Evolutionary conservation across 257 asterid genomes (phyloP).

Genomic region (Agastache rugosa): DNA sequence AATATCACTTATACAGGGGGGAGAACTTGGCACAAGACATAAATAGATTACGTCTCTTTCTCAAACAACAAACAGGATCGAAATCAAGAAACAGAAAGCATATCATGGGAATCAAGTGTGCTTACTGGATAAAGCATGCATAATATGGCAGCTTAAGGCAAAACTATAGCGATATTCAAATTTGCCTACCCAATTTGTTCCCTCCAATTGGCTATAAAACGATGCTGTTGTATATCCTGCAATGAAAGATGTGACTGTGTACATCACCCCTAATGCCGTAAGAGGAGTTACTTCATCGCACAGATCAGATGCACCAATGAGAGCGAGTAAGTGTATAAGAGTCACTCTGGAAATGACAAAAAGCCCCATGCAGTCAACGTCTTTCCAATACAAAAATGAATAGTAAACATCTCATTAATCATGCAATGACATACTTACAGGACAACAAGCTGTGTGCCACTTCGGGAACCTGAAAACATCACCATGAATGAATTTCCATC

Average conservation of each 20-base stretch:
- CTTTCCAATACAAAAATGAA: neutral
- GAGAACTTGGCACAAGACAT: neutral
- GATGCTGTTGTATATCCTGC: conserved; percentile 62
- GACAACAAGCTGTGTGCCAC: conserved; percentile 70
- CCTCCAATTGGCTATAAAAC: conserved; percentile 75
- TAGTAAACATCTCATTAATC: neutral
- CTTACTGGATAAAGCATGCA: neutral
- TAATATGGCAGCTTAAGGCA: conserved; percentile 6
- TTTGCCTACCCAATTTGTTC: conserved; percentile 66
- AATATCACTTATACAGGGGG: neutral
- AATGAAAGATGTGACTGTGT: conserved; percentile 62
- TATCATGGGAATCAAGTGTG: neutral
- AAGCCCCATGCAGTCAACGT: neutral
- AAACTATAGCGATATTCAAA: neutral
- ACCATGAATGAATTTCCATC: conserved; percentile 78
- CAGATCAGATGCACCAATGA: conserved; percentile 65
- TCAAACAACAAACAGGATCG: neutral
- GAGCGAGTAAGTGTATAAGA: conserved; percentile 59
- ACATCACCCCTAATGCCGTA: conserved; percentile 52
- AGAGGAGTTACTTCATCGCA: conserved; percentile 59
- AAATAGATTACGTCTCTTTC: neutral
- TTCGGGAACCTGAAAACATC: conserved; percentile 75
- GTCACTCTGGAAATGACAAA: conserved; percentile 47
- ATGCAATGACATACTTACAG: conserved; percentile 46
- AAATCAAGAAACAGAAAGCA: neutral